Evolutionary conservation across 805 yeast species (phyloP), one percentile per base, ranked within the genome.

Genomic region (Starmera caribaea): DNA sequence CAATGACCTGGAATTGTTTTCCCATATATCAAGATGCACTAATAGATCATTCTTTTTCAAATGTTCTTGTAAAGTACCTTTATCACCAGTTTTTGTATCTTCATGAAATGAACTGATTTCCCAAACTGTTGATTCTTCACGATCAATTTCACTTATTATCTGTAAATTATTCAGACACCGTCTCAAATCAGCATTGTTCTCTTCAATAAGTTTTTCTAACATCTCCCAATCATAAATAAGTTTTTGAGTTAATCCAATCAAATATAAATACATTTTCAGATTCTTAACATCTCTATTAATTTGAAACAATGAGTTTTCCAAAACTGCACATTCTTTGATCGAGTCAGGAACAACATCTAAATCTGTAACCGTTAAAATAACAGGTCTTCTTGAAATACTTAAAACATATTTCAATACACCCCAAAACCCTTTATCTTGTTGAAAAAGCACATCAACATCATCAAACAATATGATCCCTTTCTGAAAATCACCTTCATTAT

Each of bases 381-480:
- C 69, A 0, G 95, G 95, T 39, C 89, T 62, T 46, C 85, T 66
- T 0, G 86, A 70, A 14, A 72, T 68, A 30, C 67, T 65, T 32
- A 87, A 58, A 12, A 85, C 66, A 37, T 75, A 79, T 35, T 71
- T 73, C 3, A 87, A 68, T 2, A 81, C 76, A 1, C 68, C 53
- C 96, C 97, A 92, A 53, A 90, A 89, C 2, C 77, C 76, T 41
- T 73, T 75, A 50, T 92, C 97, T 28, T 73, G 76, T 32, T 71
- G 76, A 50, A 81, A 86, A 15, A 89, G 56, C 10, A 85, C 65
- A 54, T 90, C 96, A 32, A 84, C 89, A 50, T 90, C 96, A 49
- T 89, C 96, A 41, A 90, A 67, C 29, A 92, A 58, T 4, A 92
- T 79, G 6, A 87, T 63, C 8, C 90, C 88, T 42, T 75, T 69